Base-by-base conservation (phyloP, 2,329 filamentous ascomycete species). In the Scedosporium dehoogii region DNA sequence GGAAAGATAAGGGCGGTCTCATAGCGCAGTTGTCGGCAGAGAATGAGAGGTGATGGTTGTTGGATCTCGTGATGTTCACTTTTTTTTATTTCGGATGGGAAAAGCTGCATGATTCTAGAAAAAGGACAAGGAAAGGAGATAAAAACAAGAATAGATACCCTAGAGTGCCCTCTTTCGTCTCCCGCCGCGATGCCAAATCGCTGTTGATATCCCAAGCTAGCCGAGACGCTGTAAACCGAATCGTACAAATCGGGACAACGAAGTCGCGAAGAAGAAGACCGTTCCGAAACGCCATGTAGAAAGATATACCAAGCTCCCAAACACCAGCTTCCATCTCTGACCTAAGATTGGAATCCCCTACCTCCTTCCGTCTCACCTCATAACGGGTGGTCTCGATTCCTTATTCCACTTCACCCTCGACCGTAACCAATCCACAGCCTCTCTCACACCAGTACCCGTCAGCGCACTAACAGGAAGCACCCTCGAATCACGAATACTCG, bases 391-490 rank as follows among this genome's bases (percentile, higher is more conserved):
- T 65, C 94, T 82, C 4, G 86, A 88, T 74, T 97, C 93, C 76
- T 94, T 96, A 73, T 97, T 97, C 91, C 94, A 97, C 74, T 91
- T 92, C 29, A 97, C 91, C 65, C 94, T 81, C 67, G 87, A 93
- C 71, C 91, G 86, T 64, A 99, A 80, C 94, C 94, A 99, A 71
- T 97, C 94, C n/a, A 99, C 89, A 1, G 94, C 93, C 78, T 97
- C 94, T 70, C 85, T 86, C 2, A 99, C 94, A 2, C 94, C 94
- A 0, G 88, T 88, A 3, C 86, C 90, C 5, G 88, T 93, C 71
- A 99, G 76, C n/a, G 94, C 94, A 72, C 90, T 96, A 65, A 97
- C 86, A 6, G 94, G 92, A 71, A 99, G 75, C 16, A 97, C 94
- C 64, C 94, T 82, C 70, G 90, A 96, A 77, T 99, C 94, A 66